Conservation (phyloP, 225 moss, liverwort and hornwort genomes). For the Sphagnum tenellum region DNA sequence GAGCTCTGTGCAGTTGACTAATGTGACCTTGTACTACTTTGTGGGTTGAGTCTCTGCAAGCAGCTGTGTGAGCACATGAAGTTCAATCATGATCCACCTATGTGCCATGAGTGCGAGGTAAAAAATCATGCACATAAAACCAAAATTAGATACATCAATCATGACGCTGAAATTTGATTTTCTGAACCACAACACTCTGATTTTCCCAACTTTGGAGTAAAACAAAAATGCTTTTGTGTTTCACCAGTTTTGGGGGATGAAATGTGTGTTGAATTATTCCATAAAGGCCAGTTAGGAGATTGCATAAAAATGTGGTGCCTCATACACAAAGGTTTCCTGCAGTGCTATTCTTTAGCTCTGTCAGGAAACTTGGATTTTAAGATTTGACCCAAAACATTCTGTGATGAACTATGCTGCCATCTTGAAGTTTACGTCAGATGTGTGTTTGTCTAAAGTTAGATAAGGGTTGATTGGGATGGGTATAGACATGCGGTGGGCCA, state of each 20-base stretch:
- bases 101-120: constrained; percentile 49
- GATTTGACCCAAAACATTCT: not conserved
- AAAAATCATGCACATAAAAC: not conserved
- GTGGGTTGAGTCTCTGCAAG: constrained; percentile 8
- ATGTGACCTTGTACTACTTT: not conserved
- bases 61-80: constrained; percentile 65
- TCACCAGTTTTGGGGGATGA: no score
- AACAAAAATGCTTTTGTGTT: no score
- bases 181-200: constrained; percentile 1
- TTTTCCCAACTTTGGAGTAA: not conserved
- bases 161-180: constrained; percentile 5
- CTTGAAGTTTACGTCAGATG: not conserved
- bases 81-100: constrained; percentile 51
- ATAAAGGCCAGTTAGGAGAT: no score
- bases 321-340: not conserved
- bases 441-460: not conserved
- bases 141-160: not conserved
- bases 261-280: no score
- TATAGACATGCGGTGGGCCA: constrained; percentile 44
- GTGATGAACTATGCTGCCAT: not conserved
- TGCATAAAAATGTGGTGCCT: not conserved
- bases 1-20: not conserved
- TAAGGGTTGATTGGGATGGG: not conserved
- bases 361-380: not conserved
- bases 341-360: not conserved